A percentile compares a stretch with the other conserved stretches of the same genome.
phyloP scores from a whole-genome alignment of 2,329 filamentous ascomycete species.

The Colletotrichum magnum region DNA sequence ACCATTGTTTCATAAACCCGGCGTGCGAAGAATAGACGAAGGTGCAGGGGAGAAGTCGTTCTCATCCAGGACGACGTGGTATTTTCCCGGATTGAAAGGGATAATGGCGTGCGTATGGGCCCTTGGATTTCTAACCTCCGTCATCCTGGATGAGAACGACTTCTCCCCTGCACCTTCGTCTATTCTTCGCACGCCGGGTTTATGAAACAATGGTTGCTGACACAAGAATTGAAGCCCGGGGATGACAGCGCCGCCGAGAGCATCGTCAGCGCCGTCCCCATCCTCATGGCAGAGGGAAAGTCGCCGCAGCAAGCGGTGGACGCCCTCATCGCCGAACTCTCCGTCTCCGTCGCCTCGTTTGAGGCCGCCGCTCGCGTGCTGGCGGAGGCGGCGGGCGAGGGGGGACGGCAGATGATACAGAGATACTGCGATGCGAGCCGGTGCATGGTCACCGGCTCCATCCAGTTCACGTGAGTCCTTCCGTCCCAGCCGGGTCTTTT shows the following conservation, averaged over 20 bases:
- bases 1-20: background rate
- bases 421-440: slow-evolving; percentile 50
- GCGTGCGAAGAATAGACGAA: too few species aligned
- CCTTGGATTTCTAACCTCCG: too few species aligned
- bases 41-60: too few species aligned
- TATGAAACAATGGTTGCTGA: background rate
- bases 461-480: slow-evolving; percentile 51
- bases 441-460: slow-evolving; percentile 48
- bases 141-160: too few species aligned
- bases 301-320: slow-evolving; percentile 39
- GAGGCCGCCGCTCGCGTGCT: slow-evolving; percentile 43
- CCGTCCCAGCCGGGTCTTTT: too few species aligned
- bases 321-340: slow-evolving; percentile 43
- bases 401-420: slow-evolving; percentile 25
- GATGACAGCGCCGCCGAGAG: slow-evolving; percentile 42
- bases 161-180: too few species aligned
- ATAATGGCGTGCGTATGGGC: too few species aligned
- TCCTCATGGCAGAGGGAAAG: slow-evolving; percentile 44
- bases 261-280: slow-evolving; percentile 48
- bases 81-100: too few species aligned
- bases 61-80: too few species aligned
- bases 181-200: too few species aligned
- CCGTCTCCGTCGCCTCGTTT: slow-evolving; percentile 43
- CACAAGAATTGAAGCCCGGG: slow-evolving; percentile 3
- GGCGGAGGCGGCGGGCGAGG: slow-evolving; percentile 19